Base-by-base conservation (phyloP, 306 rosid genomes). In the Luffa acutangula region DNA sequence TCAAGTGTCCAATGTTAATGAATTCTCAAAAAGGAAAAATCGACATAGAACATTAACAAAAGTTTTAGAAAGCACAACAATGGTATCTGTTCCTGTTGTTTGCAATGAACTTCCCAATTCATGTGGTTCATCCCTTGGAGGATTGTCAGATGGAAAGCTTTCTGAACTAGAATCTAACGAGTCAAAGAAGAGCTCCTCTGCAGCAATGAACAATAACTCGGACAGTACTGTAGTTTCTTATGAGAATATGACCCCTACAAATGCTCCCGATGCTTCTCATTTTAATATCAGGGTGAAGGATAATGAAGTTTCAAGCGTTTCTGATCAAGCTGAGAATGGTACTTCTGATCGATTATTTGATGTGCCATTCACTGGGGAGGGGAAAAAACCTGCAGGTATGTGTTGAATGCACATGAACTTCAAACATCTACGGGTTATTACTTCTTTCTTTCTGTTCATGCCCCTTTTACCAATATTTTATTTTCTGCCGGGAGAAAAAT, bases 61-160 rank as follows among this genome's bases (percentile, higher is more conserved):
- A 89, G 97, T 96, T 83, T 86, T 96, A 86, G 94, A 91, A 90
- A 89, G 94, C 84, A 91, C 97, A 48, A 87, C 92, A 39, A 90
- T 93, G 93, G 92, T 96, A 77, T 86, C 94, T 21, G 89, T 87
- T 88, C 96, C 98, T 31, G 91, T 88, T 80, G 75, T 80, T 72
- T 85, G 91, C 62, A 91, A 90, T 81, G 91, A 90, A 70, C 79
- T 88, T 90, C 90, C 94, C 9, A 83, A 63, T 88, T 82, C 95
- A 82, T 82, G 91, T 69, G 86, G 76, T 83, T 85, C 87, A 60
- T 89, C 91, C 33, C 87, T 62, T 37, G 77, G 80, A 48, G 97
- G 86, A 81, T 64, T 79, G 58, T 79, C 92, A 78, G 87, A 87
- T 79, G 89, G 88, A 71, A 90, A 37, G 83, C 84, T 75, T 87